These are phyloP conservation scores for Wickerhamiella australiensis DNA, from an alignment of 805 yeast genomes.

Conservation along the genomic window DNA sequence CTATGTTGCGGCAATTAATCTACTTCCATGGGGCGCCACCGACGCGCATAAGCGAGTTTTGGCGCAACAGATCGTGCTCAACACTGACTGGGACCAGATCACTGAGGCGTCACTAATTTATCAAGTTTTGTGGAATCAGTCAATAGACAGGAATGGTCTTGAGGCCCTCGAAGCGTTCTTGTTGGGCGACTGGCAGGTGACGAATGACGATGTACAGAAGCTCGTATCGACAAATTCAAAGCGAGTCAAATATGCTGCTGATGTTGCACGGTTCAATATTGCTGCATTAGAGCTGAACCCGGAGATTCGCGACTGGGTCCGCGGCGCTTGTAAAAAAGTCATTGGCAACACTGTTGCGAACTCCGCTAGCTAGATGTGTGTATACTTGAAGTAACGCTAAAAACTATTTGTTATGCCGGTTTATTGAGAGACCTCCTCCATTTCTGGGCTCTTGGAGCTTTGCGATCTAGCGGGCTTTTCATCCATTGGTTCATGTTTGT, in stretches of 20 bases:
- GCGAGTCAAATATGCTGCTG: not conserved
- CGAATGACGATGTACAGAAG: not conserved
- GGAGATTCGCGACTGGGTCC: not conserved
- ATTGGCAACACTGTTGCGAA: not conserved
- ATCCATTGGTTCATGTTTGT: not conserved
- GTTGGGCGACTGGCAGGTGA: slow-evolving; percentile 2
- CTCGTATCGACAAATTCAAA: not conserved
- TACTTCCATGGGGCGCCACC: slow-evolving; percentile 2
- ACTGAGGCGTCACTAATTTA: not conserved
- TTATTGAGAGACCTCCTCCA: not conserved
- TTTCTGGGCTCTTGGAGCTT: not conserved
- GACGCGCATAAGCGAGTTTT: not conserved
- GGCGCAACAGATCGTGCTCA: slow-evolving; percentile 3
- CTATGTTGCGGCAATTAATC: not conserved
- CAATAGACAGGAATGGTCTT: not conserved
- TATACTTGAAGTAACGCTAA: not conserved
- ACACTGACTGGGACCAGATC: not conserved
- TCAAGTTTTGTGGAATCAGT: not conserved
- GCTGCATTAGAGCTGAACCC: not conserved
- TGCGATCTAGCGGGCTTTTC: not conserved
- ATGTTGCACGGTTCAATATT: not conserved
- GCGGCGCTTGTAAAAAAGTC: not conserved
- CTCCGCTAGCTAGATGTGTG: not conserved
- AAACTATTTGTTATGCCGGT: not conserved
- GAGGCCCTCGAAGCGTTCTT: not conserved